Evolutionary conservation across 1,284 basidiomycete genomes (phyloP), one percentile per base, ranked within the genome.

Genomic region (Cutaneotrichosporon cutaneum): DNA sequence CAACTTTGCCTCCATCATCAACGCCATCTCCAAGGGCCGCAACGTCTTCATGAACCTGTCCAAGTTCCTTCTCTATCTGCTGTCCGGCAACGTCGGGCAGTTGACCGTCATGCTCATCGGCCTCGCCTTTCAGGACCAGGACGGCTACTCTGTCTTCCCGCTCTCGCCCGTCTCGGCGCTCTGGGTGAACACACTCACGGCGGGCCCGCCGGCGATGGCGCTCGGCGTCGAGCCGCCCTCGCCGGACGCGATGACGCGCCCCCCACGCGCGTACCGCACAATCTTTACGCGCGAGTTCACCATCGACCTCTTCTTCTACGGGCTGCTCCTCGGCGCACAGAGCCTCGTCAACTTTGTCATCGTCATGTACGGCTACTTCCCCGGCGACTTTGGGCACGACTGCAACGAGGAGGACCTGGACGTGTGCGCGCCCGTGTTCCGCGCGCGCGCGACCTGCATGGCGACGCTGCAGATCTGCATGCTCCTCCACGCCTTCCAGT

Each of bases 1-100:
- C 79, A 88, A 89, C 79, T 89, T 89, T 75, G 85, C 86, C 39
- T 85, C 85, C 26, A 88, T 89, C 68, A 83, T 84, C 21, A 83
- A 84, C 58, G 88, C 87, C 8, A 84, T 89, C 67, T 44, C 83
- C 62, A 86, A 88, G 71, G 88, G 88, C 26, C 83, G 87, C 56
- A 80, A 81, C 70, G 78, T 84, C 58, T 82, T 83, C 62, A 78
- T 71, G 61, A 82, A 82, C 71, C 67, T 82, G 58, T 68, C 74
- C 33, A 81, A 81, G 64, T 81, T 81, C 70, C 61, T 81, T 44
- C 71, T 80, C 18, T 83, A 84, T 69, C 77, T 86, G 22, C 80
- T 85, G 26, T 81, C 84, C 0, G 83, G 82, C 53, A 88, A 88
- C 68, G 79, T 88, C 21, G 86, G 83, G 18, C 85, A 88, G 76